A percentile compares a stretch with the other conserved stretches of the same genome.
Evolutionary conservation across 2,329 filamentous ascomycete species (phyloP).

Genomic region (Botrytis cinerea): DNA sequence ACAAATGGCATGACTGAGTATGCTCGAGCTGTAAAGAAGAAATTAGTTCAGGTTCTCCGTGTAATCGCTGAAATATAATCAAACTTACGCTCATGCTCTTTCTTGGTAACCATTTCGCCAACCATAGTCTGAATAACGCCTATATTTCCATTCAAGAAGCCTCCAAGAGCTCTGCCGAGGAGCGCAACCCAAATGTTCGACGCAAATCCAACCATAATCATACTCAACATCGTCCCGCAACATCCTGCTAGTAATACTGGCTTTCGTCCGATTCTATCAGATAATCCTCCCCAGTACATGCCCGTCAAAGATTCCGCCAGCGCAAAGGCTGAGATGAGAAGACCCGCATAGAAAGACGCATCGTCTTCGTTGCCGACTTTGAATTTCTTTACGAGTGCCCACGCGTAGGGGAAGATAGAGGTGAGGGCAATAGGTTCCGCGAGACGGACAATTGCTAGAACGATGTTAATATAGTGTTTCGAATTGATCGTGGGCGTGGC

Average conservation of each 20-base stretch:
- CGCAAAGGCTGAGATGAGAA: constrained; percentile 84
- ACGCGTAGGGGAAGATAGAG: constrained; percentile 90
- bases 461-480: constrained; percentile 26
- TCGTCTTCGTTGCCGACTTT: constrained; percentile 69
- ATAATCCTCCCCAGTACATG: constrained; percentile 84
- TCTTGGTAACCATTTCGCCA: constrained; percentile 75
- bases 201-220: constrained; percentile 81
- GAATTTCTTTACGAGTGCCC: constrained; percentile 78
- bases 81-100: constrained; percentile 29
- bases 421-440: constrained; percentile 92
- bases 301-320: constrained; percentile 80
- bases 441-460: constrained; percentile 81
- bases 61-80: not conserved
- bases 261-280: constrained; percentile 81
- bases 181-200: constrained; percentile 83
- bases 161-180: constrained; percentile 72
- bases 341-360: constrained; percentile 84
- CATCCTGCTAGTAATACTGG: constrained; percentile 82
- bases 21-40: constrained; percentile 56
- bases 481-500: constrained; percentile 13
- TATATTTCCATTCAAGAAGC: constrained; percentile 87
- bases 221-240: constrained; percentile 76
- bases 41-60: constrained; percentile 1
- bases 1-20: constrained; percentile 94
- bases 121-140: constrained; percentile 87